phyloP scores from a whole-genome alignment of 164 flowering plant species.

The Dillenia turbinata region DNA sequence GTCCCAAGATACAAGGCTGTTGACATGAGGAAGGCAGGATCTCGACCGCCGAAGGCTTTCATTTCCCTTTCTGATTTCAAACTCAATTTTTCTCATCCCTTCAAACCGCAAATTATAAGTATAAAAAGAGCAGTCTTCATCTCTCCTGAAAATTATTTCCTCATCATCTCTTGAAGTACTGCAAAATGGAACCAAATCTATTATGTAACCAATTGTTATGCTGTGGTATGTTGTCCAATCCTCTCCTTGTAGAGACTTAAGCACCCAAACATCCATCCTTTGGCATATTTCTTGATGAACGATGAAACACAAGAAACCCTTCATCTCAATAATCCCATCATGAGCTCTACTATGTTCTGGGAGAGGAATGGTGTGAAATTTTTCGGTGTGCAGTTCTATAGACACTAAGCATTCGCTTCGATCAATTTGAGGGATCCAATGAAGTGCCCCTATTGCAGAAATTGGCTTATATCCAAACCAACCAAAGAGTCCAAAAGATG shows the following conservation, averaged over 20 bases:
- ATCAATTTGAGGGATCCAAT: conserved; percentile 33
- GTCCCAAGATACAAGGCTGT: conserved; percentile 34
- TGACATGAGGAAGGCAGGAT: conserved; percentile 28
- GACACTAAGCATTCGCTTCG: conserved; percentile 30
- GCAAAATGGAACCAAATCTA: conserved; percentile 28
- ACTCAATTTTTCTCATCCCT: conserved; percentile 23
- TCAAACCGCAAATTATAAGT: conserved; percentile 21
- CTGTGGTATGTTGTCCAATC: conserved; percentile 24
- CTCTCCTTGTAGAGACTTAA: conserved; percentile 20
- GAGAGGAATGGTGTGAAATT: conserved; percentile 26
- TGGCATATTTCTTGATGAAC: conserved; percentile 10
- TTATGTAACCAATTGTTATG: conserved; percentile 10
- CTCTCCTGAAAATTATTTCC: conserved; percentile 22
- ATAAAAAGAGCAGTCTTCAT: conserved; percentile 17
- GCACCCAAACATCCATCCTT: conserved; percentile 26
- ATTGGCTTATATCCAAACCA: conserved; percentile 30
- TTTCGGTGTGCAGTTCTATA: conserved; percentile 30
- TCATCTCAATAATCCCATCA: conserved; percentile 34
- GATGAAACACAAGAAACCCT: conserved; percentile 28
- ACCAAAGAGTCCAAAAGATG: conserved; percentile 22
- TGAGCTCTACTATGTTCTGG: conserved; percentile 16
- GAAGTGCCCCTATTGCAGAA: conserved; percentile 35
- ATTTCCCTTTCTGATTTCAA: neutral
- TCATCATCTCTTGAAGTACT: conserved; percentile 12
- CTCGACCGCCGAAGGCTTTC: neutral